Evolutionary conservation across 169 alveolate genomes (phyloP), one percentile per base, ranked within the genome.

Genomic region (Plasmodium gaboni): DNA sequence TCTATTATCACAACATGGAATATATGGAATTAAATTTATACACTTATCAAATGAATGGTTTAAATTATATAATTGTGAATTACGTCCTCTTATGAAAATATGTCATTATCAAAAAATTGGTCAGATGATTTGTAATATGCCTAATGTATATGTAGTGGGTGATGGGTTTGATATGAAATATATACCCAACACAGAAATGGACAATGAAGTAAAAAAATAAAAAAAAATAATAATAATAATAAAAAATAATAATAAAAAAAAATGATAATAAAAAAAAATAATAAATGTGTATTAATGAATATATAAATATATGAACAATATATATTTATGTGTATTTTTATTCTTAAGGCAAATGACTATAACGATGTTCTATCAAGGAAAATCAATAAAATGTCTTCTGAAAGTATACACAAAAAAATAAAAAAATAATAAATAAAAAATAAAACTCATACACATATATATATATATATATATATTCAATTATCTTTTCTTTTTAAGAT

Each of bases 161-260:
- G 91, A 80, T 24, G 91, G 91, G 1, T 68, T 80, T 50, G 91
- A 80, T 26, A 80, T 83, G n/a, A 80, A 80, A 70, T 80, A 80
- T 46, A 68, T 80, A 19, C 91, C 91, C 8, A 80, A 70, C 19
- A 80, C 69, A 46, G 63, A 69, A n/a, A 38, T 55, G 24, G 60
- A 80, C 5, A 28, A 9, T 24, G 73, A 68, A 74, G 83, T 68
- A 68, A 24, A 13, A 13, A 8, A 0, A 60, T 22, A 15, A 60
- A 22, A 60, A 60, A 19, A 19, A 19, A 19, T 0, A n/a, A n/a
- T n/a, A n/a, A n/a, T n/a, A n/a, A 55, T 12, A 55, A 10, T 12
- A 10, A 55, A 10, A 55, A 9, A 57, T 10, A 19, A 19, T 19
- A 19, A 60, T 15, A 59, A 19, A 19, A 19, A 19, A 19, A 19